Percentiles rank a stretch among this genome's conserved stretches.
Conservation (phyloP, 148 eudicot genomes). For the Beta vulgaris region DNA sequence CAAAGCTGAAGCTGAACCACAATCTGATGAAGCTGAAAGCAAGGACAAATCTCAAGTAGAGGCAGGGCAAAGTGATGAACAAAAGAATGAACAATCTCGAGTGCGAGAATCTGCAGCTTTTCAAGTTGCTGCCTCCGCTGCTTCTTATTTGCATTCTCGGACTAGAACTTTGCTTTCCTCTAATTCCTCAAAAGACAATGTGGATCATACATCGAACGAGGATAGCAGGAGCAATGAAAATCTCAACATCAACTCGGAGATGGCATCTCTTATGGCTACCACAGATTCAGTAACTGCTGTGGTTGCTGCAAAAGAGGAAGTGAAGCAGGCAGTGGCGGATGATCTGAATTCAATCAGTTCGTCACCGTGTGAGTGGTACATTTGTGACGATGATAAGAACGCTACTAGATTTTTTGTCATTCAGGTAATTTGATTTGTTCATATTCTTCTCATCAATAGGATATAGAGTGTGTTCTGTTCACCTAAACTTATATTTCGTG, state of each 20-base stretch:
- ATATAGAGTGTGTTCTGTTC: too few species aligned
- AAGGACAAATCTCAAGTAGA: conserved; percentile 24
- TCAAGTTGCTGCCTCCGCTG: conserved; percentile 85
- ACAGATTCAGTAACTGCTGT: conserved; percentile 89
- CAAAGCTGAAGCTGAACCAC: conserved; percentile 35
- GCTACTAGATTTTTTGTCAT: conserved; percentile 81
- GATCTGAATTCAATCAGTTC: conserved; percentile 72
- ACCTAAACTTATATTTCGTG: too few species aligned
- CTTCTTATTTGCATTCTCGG: conserved; percentile 77
- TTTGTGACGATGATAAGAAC: conserved; percentile 79
- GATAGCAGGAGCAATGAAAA: conserved; percentile 9
- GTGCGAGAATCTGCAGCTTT: conserved; percentile 68
- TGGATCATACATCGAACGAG: conserved; percentile 16
- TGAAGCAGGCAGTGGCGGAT: conserved; percentile 96
- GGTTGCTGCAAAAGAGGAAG: conserved; percentile 97
- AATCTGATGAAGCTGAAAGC: conserved; percentile 29
- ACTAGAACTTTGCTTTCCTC: conserved; percentile 64
- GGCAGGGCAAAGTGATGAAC: conserved; percentile 24
- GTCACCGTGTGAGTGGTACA: conserved; percentile 93
- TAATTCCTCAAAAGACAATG: conserved; percentile 38
- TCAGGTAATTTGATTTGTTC: conserved; percentile 51
- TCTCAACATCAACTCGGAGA: conserved; percentile 39
- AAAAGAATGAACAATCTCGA: conserved; percentile 33
- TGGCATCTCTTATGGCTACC: conserved; percentile 88
- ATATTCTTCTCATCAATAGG: too few species aligned